Percentiles rank a stretch among this genome's conserved stretches.
phyloP scores from a whole-genome alignment of 805 yeast genomes.

The Lipomyces japonicus region DNA sequence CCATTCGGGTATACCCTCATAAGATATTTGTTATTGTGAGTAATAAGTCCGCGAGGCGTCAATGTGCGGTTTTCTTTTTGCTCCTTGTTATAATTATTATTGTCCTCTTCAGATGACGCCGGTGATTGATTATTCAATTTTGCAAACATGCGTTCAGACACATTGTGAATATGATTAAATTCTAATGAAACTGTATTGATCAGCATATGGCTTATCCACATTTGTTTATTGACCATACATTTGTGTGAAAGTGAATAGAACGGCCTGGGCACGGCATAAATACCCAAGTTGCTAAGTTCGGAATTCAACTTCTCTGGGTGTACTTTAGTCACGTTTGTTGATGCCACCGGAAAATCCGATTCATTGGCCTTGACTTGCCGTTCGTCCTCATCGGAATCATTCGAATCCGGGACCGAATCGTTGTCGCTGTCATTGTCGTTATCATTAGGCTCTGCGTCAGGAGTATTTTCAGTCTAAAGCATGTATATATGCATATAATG shows the following conservation, averaged over 20 bases:
- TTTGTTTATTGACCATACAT: no score
- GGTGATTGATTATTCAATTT: conserved; percentile 5
- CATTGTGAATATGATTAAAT: conserved; percentile 74
- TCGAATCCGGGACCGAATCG: conserved; percentile 1
- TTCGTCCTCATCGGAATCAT: conserved; percentile 7
- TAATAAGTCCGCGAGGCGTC: conserved; percentile 49
- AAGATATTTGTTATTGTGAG: conserved; percentile 70
- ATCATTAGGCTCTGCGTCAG: neutral
- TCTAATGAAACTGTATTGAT: conserved; percentile 67
- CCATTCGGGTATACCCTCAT: conserved; percentile 86
- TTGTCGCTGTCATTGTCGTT: conserved; percentile 1
- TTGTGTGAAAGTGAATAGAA: conserved; percentile 7
- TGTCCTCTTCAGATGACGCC: conserved; percentile 43
- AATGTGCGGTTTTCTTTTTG: conserved; percentile 61
- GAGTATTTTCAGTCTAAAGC: neutral
- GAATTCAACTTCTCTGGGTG: neutral
- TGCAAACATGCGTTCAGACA: conserved; percentile 43
- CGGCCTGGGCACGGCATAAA: conserved; percentile 14
- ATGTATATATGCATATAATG: no score
- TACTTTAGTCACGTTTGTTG: conserved; percentile 1
- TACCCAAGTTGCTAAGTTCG: conserved; percentile 5
- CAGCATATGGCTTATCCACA: no score
- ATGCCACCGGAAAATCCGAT: neutral
- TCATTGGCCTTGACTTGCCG: conserved; percentile 26
- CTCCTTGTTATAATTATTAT: conserved; percentile 65